Base-by-base conservation (phyloP, 305 asterid genomes). In the Solanum aculeatissimum region DNA sequence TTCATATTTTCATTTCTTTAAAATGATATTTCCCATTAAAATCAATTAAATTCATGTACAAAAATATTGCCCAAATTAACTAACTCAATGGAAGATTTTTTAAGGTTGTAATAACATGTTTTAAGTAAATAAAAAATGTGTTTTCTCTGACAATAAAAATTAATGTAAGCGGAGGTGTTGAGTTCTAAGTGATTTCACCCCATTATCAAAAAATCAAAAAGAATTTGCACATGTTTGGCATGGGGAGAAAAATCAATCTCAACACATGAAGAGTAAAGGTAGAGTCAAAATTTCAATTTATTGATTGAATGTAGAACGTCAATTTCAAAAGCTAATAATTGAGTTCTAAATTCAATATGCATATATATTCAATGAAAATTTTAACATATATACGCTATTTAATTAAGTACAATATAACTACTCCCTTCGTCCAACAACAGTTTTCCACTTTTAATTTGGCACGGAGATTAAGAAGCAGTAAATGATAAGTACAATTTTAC, bases 81-180 rank as follows among this genome's bases (percentile, higher is more conserved):
- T 29, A 29, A 63, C 71, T 27, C 11, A 14, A 2, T 19, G 12
- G 27, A 57, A 57, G 27, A 57, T 8, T 2, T n/a, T 57, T 57
- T 4, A 57, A 57, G 63, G 2, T 57, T 7, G 25, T 1, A 4
- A 18, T 4, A 53, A 16, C 16, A 6, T 53, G 18, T 7, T 57
- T 57, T 21, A 21, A n/a, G 7, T 58, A 58, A 58, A 21, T 3
- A 58, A 58, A 53, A 58, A 58, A 1, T 21, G 13, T n/a, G 27
- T 9, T 4, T 1, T 58, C 0, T 58, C 1, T 9, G 9, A 57
- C 13, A 0, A 3, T 23, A 19, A 9, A 35, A 68, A 2, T 0
- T 16, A 4, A 35, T 1, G 2, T 0, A 35, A 68, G 4, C 0
- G 2, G 0, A 38, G 7, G 9, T 38, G 16, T 2, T 35, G 23